Evolutionary conservation across 2,329 filamentous ascomycete species (phyloP), one percentile per base, ranked within the genome.

Genomic region (Diplodia mutila): DNA sequence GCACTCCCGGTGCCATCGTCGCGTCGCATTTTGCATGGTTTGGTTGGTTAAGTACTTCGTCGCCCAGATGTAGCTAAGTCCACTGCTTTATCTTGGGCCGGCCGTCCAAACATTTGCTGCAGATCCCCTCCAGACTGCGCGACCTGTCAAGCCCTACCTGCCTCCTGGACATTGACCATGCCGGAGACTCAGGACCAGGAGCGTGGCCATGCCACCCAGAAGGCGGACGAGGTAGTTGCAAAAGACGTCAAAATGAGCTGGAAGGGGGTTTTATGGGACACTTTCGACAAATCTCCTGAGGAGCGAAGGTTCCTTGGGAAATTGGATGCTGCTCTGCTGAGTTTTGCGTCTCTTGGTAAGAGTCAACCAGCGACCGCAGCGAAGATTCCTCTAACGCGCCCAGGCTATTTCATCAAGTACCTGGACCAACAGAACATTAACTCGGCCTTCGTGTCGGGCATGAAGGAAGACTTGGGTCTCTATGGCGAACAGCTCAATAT

Each of bases 401-500:
- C 55, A 82, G 82, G 82, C 0, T 85, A 85, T 67, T 83, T 85
- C 67, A 83, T 85, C 70, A 85, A 85, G 67, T 81, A 84, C 61
- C 74, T 85, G 6, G 78, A 83, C 68, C 81, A 82, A 51, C 70
- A 77, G 9, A 83, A 83, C 61, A 78, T 83, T 53, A 75, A 73
- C 59, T 74, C 68, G 39, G 74, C 74, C 9, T 76, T 75, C 37
- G 74, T 75, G 0, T 75, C 73, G 16, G 75, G 74, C 65, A 76
- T 77, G 84, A 82, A 86, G 72, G 83, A 86, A 70, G 85, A 87
- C 65, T 75, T 87, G 0, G 73, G 77, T 1, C 75, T 88, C 23
- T 82, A 84, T 54, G 80, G 81, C 1, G 87, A 88, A 69, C 78
- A 89, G 66, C 78, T 87, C 37, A 87, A 87, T 64, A 84, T 83